phyloP scores from a whole-genome alignment of 176 grass and related monocot species.

The Paspalum notatum region DNA sequence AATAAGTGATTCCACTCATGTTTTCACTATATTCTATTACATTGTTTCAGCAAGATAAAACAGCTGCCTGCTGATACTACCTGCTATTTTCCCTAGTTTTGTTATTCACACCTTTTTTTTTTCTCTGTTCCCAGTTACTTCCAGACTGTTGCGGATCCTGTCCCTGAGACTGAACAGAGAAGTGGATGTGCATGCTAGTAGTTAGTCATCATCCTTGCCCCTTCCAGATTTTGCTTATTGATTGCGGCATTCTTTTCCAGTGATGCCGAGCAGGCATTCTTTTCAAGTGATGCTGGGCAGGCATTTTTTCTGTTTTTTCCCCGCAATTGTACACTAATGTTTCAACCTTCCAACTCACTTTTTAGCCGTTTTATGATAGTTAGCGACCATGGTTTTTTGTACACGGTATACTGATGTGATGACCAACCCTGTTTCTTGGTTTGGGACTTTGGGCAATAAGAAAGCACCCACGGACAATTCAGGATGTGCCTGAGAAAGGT shows the following conservation, averaged over 20 bases:
- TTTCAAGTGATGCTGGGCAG: constrained; percentile 43
- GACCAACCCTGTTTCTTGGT: constrained; percentile 18
- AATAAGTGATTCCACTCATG: neutral
- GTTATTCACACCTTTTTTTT: constrained; percentile 34
- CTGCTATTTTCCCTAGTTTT: neutral
- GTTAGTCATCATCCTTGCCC: constrained; percentile 28
- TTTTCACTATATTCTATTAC: neutral
- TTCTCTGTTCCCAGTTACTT: constrained; percentile 65
- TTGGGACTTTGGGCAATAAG: constrained; percentile 53
- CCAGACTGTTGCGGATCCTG: constrained; percentile 67
- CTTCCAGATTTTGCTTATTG: constrained; percentile 47
- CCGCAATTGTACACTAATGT: constrained; percentile 46
- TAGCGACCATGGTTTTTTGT: constrained; percentile 34
- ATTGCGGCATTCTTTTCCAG: constrained; percentile 52
- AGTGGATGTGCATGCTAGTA: constrained; percentile 85
- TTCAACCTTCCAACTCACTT: constrained; percentile 26
- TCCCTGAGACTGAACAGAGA: constrained; percentile 65
- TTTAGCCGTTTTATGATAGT: constrained; percentile 47
- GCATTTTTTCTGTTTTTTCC: constrained; percentile 33
- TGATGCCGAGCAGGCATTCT: constrained; percentile 34
- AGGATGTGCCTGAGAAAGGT: constrained; percentile 2
- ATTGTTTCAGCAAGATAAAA: constrained; percentile 10
- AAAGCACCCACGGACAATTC: constrained; percentile 24
- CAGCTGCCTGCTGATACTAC: neutral
- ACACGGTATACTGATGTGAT: constrained; percentile 2